A percentile compares a stretch with the other conserved stretches of the same genome.
Conservation (phyloP, 2,329 filamentous ascomycete genomes). For the Bipolaris victoriae region DNA sequence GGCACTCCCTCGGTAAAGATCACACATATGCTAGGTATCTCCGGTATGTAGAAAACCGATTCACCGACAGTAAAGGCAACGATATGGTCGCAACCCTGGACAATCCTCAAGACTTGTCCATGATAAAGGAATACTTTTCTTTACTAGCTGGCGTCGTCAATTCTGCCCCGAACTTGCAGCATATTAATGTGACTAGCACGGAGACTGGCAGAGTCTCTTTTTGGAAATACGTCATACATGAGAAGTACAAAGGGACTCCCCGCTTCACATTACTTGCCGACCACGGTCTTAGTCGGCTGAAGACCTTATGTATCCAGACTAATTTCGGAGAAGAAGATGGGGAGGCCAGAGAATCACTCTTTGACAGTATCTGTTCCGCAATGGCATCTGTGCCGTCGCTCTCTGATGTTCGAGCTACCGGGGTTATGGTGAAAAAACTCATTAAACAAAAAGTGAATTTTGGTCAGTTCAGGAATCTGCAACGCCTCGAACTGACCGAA, state of each 20-base stretch:
- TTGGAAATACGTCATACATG: constrained; percentile 26
- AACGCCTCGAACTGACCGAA: constrained; percentile 29
- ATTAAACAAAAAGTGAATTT: not conserved
- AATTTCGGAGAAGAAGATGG: constrained; percentile 2
- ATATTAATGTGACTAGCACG: constrained; percentile 31
- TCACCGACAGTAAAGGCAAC: constrained; percentile 31
- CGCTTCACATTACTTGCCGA: not conserved
- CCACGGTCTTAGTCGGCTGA: constrained; percentile 22
- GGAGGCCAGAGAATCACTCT: not conserved
- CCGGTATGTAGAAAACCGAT: constrained; percentile 36
- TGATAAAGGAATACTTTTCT: constrained; percentile 24
- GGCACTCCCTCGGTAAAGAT: not conserved
- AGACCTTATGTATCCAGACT: constrained; percentile 25
- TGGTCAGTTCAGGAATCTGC: constrained; percentile 16
- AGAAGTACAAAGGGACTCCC: not conserved
- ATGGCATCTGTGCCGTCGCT: constrained; percentile 19
- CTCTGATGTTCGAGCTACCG: constrained; percentile 22
- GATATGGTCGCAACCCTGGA: constrained; percentile 19
- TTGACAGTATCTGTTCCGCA: constrained; percentile 15
- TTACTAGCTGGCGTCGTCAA: constrained; percentile 28
- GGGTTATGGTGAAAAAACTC: constrained; percentile 1
- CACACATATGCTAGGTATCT: constrained; percentile 14
- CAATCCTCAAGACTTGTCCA: not conserved
- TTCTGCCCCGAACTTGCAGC: constrained; percentile 26
- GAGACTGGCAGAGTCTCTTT: constrained; percentile 28